phyloP scores from a whole-genome alignment of 2,329 filamentous ascomycete species.

The Knufia petricola region DNA sequence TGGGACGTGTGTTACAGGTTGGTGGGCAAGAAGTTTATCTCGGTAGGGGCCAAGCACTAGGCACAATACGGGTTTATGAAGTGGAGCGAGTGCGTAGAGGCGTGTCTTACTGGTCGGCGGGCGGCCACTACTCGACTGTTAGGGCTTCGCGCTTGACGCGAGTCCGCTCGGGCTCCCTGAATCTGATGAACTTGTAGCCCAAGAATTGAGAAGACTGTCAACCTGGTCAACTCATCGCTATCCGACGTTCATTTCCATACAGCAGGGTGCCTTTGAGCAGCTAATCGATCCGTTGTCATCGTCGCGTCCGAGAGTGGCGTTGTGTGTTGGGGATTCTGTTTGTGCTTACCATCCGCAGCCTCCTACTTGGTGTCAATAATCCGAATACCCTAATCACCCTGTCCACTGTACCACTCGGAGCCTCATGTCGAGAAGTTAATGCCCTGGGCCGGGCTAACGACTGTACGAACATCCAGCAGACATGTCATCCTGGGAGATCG shows the following conservation, averaged over 20 bases:
- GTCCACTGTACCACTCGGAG: conserved; percentile 1
- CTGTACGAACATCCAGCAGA: conserved; percentile 30
- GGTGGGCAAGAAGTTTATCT: neutral
- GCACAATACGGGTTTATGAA: neutral
- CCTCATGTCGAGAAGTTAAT: conserved; percentile 14
- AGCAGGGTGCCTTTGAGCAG: neutral
- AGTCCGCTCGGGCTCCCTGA: conserved; percentile 9
- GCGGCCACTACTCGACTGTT: neutral
- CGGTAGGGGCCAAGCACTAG: conserved; percentile 1
- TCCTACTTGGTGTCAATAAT: conserved; percentile 14
- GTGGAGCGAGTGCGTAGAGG: neutral
- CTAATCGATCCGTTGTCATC: neutral
- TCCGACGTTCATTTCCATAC: neutral
- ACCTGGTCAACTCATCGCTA: neutral
- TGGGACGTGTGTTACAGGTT: neutral
- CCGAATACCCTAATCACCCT: conserved; percentile 12
- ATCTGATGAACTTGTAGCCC: neutral
- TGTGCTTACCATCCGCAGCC: conserved; percentile 1
- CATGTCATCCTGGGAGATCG: conserved; percentile 69
- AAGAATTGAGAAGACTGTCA: conserved; percentile 4
- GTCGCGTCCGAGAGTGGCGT: conserved; percentile 2
- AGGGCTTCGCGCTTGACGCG: neutral
- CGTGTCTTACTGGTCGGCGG: neutral
- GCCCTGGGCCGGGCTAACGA: conserved; percentile 14
- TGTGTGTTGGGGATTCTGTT: neutral